Percentiles rank a stretch among this genome's conserved stretches.
Conservation (phyloP, 192 early-diverging fungal genomes). For the Rhizoclosmatium globosum region DNA sequence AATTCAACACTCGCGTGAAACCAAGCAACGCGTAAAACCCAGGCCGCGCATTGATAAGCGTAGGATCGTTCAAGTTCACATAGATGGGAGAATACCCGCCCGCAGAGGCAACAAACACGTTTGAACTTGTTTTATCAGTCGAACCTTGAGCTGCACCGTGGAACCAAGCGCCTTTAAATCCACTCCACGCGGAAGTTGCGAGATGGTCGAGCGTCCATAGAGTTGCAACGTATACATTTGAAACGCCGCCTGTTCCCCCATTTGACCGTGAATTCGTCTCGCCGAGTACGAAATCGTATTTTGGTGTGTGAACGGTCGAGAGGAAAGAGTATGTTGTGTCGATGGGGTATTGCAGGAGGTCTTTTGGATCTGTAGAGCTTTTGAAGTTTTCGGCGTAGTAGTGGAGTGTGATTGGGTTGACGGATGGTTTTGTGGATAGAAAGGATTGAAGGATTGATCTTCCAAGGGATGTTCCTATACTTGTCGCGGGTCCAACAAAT, state of each 20-base stretch:
- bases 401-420: background rate
- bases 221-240: background rate
- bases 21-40: background rate
- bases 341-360: background rate
- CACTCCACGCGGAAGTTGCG: slow-evolving; percentile 9
- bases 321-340: slow-evolving; percentile 2
- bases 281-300: background rate
- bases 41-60: background rate
- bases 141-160: background rate
- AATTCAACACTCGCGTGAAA: background rate
- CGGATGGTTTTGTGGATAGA: background rate
- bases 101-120: background rate
- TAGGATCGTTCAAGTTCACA: background rate
- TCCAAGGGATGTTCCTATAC: too few relatives aligned
- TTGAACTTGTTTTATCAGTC: background rate
- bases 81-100: background rate
- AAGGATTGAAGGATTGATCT: background rate
- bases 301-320: background rate
- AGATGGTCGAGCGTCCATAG: slow-evolving; percentile 9
- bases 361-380: background rate
- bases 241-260: background rate
- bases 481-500: too few relatives aligned
- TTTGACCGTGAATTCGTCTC: background rate
- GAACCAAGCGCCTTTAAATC: slow-evolving; percentile 5
- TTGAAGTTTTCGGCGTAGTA: background rate